These are phyloP conservation scores for Quercus tomentella DNA, from an alignment of 331 rosid species.

Conservation along the genomic window DNA sequence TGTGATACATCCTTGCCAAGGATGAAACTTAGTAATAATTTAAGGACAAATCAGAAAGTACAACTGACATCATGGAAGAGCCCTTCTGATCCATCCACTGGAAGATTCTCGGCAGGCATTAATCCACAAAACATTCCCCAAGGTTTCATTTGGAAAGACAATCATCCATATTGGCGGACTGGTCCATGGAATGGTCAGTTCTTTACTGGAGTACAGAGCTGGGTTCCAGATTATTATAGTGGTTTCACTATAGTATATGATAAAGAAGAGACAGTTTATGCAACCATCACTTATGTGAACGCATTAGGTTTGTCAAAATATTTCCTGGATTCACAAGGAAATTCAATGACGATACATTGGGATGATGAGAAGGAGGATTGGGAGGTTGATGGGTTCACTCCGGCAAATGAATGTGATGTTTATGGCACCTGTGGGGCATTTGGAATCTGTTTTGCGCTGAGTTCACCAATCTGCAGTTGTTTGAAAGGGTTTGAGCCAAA, in stretches of 20 bases:
- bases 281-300: fast-evolving
- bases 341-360: neutral
- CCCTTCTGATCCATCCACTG: conserved; percentile 12
- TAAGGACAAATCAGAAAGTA: neutral
- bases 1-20: conserved; percentile 23
- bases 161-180: neutral
- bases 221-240: neutral
- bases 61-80: conserved; percentile 15
- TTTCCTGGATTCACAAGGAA: neutral
- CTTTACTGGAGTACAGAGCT: neutral
- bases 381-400: neutral
- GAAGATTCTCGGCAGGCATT: neutral
- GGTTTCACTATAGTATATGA: neutral
- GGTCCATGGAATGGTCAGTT: conserved; percentile 35
- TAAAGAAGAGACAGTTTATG: neutral
- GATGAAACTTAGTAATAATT: conserved; percentile 23
- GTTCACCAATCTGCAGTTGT: neutral
- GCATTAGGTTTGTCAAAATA: fast-evolving
- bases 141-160: neutral
- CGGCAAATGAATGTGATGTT: neutral
- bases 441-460: neutral
- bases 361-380: neutral
- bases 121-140: neutral
- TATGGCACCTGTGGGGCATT: conserved; percentile 10
- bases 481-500: neutral